These are phyloP conservation scores for Ceratobasidium theobromae DNA, from an alignment of 1,284 basidiomycete species.

Conservation along the genomic window DNA sequence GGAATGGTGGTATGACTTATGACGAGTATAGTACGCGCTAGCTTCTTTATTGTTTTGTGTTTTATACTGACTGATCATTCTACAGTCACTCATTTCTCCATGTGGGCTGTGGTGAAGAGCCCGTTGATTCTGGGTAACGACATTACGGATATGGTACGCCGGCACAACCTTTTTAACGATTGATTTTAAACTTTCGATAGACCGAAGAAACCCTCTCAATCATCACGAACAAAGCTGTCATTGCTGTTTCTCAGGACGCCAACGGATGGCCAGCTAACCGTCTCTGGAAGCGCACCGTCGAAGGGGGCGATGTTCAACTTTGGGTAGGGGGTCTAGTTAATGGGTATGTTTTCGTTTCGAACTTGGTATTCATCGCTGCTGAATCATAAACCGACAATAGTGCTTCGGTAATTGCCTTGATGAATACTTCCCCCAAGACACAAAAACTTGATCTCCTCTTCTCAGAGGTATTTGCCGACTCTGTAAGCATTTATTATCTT, in stretches of 20 bases:
- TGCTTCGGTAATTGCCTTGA: constrained; percentile 43
- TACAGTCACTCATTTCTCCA: constrained; percentile 47
- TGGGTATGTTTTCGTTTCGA: constrained; percentile 15
- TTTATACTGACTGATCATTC: not conserved
- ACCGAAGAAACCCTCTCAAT: constrained; percentile 35
- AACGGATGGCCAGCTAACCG: constrained; percentile 32
- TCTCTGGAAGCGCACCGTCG: constrained; percentile 31
- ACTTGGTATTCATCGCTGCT: no score
- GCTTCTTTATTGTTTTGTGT: not conserved
- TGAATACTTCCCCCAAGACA: constrained; percentile 45
- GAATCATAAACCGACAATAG: no score
- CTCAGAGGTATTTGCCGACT: constrained; percentile 45
- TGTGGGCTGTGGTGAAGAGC: constrained; percentile 50
- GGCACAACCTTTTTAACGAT: not conserved
- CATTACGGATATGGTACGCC: constrained; percentile 44
- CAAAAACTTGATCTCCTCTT: constrained; percentile 44
- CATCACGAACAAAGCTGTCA: constrained; percentile 35
- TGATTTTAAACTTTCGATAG: constrained; percentile 37
- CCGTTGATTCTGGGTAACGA: constrained; percentile 50
- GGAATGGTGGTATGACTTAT: constrained; percentile 49
- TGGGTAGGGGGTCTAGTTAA: constrained; percentile 32
- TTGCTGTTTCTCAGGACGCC: constrained; percentile 34
- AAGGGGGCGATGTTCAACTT: constrained; percentile 31
- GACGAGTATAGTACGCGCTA: constrained; percentile 40
- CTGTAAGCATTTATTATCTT: constrained; percentile 37